These are phyloP conservation scores for Sindora glabra DNA, from an alignment of 306 rosid genomes.

Conservation along the genomic window DNA sequence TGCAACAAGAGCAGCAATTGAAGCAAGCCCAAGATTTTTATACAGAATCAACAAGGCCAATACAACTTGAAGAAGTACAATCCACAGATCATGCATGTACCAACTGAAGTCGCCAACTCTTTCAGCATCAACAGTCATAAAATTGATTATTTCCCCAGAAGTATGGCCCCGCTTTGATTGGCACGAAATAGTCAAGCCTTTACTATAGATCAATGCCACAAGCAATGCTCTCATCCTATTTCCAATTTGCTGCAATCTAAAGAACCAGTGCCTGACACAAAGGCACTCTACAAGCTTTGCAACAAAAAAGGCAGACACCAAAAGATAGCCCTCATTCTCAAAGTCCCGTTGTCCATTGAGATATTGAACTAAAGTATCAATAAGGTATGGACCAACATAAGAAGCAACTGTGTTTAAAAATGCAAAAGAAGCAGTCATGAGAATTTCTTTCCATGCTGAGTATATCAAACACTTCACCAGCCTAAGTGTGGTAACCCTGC, in stretches of 20 bases:
- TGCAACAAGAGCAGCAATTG: slow-evolving; percentile 7
- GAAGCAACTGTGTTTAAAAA: neutral
- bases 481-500: neutral
- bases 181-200: slow-evolving; percentile 1
- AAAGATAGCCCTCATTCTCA: slow-evolving; percentile 7
- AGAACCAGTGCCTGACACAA: neutral
- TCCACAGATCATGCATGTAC: neutral
- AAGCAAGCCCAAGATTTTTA: slow-evolving; percentile 14
- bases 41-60: slow-evolving; percentile 1
- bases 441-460: neutral
- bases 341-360: neutral
- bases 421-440: neutral
- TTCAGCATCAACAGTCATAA: slow-evolving; percentile 14
- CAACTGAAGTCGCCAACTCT: slow-evolving; percentile 2
- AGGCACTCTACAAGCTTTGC: slow-evolving; percentile 14
- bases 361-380: slow-evolving; percentile 6
- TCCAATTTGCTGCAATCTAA: neutral
- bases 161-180: neutral
- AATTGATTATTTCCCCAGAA: slow-evolving; percentile 9
- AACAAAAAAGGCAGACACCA: neutral
- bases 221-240: neutral
- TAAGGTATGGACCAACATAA: slow-evolving; percentile 17
- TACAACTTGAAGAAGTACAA: neutral
- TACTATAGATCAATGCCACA: slow-evolving; percentile 2
- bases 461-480: neutral